Base-by-base conservation (phyloP, 73 alveolate genomes). In the Blepharisma stoltei region DNA sequence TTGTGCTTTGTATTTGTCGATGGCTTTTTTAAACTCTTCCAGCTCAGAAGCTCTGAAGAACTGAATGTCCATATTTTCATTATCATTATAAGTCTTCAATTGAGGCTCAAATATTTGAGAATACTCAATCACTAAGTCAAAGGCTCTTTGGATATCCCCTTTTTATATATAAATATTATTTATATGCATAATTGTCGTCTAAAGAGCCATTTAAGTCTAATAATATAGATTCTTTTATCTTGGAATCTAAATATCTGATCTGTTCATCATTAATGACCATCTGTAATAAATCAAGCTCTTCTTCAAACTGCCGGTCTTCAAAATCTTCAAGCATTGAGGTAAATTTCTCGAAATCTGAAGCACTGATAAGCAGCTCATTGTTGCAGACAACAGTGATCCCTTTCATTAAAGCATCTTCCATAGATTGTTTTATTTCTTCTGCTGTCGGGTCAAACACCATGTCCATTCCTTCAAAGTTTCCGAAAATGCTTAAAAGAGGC, bases 321-420 rank as follows among this genome's bases (percentile, higher is more conserved):
- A 76, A 78, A 20, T 82, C 88, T n/a, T 83, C 79, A 11, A 69
- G 81, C 44, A 55, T 70, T 27, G 54, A 54, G 5, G 80, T 76
- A 41, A 82, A 86, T 6, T 67, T 75, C 78, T 79, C 87, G 44
- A 87, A 76, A 45, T 87, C 91, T 1, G 79, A 80, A 6, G 83
- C 77, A 52, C 87, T 81, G 25, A 79, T 37, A 27, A 87, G 71
- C 46, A 71, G 85, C 77, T 87, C 94, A 71, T 82, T 78, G 25
- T 75, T 55, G 60, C 94, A 87, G 21, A 84, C 94, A 7, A 78
- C 76, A 54, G 76, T 75, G 65, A 87, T 86, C 6, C 94, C 94
- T 50, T 87, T 88, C 38, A 80, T 67, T 5, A 87, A 71, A 14
- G 91, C 80, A 20, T 78, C 83, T 54, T 77, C 87, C 27, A 87